Evolutionary conservation across 2,329 filamentous ascomycete genomes (phyloP).

Genomic region (Metarhizium guizhouense): DNA sequence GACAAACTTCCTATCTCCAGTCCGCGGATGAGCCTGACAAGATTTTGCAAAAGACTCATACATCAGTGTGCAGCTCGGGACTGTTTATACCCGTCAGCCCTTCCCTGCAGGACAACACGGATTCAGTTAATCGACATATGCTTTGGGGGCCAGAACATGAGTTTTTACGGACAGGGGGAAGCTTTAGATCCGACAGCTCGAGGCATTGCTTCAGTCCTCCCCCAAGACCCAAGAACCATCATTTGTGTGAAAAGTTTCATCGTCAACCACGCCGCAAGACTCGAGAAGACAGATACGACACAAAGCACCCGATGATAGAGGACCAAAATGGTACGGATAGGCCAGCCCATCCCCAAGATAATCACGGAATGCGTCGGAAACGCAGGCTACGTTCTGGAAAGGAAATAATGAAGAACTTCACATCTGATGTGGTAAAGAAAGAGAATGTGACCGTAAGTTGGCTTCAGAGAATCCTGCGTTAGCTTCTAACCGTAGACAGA

Average conservation of each 20-base stretch:
- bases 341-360: neutral
- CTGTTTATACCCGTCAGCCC: neutral
- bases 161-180: neutral
- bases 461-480: neutral
- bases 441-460: constrained; percentile 4
- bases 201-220: too few relatives aligned
- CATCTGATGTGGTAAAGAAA: constrained; percentile 23
- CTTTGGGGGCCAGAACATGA: neutral
- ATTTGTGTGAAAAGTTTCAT: constrained; percentile 2
- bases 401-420: constrained; percentile 47
- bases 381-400: constrained; percentile 26
- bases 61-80: neutral
- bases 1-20: neutral
- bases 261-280: constrained; percentile 11
- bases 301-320: neutral
- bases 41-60: neutral
- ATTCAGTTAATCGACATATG: neutral
- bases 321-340: neutral
- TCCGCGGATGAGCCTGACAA: neutral
- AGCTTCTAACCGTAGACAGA: neutral
- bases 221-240: neutral
- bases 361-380: constrained; percentile 5
- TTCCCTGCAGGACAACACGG: neutral
- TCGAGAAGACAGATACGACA: constrained; percentile 10
- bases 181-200: neutral